Base-by-base conservation (phyloP, 306 rosid species). In the Inga leiocalycina region DNA sequence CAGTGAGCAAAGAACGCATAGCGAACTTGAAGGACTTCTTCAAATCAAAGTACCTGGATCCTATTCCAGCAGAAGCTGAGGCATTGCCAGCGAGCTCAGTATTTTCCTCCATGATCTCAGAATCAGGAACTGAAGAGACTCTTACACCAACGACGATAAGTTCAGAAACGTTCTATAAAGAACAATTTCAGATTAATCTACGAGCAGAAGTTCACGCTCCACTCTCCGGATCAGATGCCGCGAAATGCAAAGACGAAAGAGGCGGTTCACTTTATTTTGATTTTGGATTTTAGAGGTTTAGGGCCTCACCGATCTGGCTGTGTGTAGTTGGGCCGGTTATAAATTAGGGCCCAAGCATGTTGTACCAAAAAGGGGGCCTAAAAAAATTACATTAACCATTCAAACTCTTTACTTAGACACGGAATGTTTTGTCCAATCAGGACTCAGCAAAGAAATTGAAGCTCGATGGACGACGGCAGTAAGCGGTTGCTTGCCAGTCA, bases 1-100 rank as follows among this genome's bases (percentile, higher is more conserved):
- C 79, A 39, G 88, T 84, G 86, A 90, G 95, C 77, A 93, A 81
- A 71, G 92, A 80, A 62, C 88, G 89, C 8, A 87, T 35, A 79
- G 90, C 88, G 51, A 90, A 52, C 76, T 87, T 86, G 87, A 93
- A 91, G 14, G 97, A 90, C 68, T 90, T 88, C 67, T 85, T 89
- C 89, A 93, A 79, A 84, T 87, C 90, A 30, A 86, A 80, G 71
- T 82, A 85, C 85, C 83, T 89, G 49, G 81, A 82, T 22, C 94
- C 94, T 11, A 86, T 84, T 57, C 89, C 86, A 30, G 82, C 16
- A 77, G 77, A 22, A 54, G 71, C 34, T 8, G 85, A 83, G 2
- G 74, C 78, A 48, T 57, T 57, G 71, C 73, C 41, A 66, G 45
- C 81, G 52, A 59, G 48, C 46, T 19, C 85, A 49, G 43, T 67